These are phyloP conservation scores for Arthrobotrys iridis DNA, from an alignment of 2,329 filamentous ascomycete genomes.

Conservation along the genomic window DNA sequence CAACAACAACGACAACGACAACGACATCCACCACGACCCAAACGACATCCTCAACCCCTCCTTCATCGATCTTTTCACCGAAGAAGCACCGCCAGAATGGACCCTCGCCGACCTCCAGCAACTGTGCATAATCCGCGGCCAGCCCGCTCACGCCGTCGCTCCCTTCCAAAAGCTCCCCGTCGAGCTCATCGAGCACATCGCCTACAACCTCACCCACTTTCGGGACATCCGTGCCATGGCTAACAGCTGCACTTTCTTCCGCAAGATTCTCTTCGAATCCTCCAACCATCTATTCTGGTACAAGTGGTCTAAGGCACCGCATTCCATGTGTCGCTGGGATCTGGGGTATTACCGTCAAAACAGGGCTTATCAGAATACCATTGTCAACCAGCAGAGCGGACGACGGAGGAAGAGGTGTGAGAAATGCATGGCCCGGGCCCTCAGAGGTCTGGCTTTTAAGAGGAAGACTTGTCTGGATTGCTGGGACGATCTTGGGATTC, in stretches of 20 bases:
- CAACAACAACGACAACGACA: slow-evolving; percentile 1
- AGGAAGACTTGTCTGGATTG: slow-evolving; percentile 48
- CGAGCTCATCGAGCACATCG: slow-evolving; percentile 40
- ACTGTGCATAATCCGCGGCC: slow-evolving; percentile 18
- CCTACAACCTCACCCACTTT: slow-evolving; percentile 17
- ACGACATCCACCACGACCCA: slow-evolving; percentile 11
- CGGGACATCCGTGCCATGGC: slow-evolving; percentile 39
- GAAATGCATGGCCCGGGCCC: slow-evolving; percentile 37
- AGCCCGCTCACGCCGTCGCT: background rate
- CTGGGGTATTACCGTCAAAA: slow-evolving; percentile 40
- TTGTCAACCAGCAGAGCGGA: slow-evolving; percentile 47
- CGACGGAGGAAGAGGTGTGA: slow-evolving; percentile 44
- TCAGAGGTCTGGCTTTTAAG: slow-evolving; percentile 29
- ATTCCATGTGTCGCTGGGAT: slow-evolving; percentile 50
- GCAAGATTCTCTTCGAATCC: slow-evolving; percentile 34
- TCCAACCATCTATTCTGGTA: slow-evolving; percentile 53
- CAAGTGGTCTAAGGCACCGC: slow-evolving; percentile 34
- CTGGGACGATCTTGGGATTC: slow-evolving; percentile 48
- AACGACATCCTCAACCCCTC: slow-evolving; percentile 41
- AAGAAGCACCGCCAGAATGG: slow-evolving; percentile 41
- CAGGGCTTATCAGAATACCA: slow-evolving; percentile 44
- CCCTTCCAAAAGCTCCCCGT: slow-evolving; percentile 46
- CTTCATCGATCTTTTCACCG: slow-evolving; percentile 46
- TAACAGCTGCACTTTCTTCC: slow-evolving; percentile 39
- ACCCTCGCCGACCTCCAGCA: slow-evolving; percentile 37